phyloP scores from a whole-genome alignment of 495 filamentous ascomycete species.

The Hypoxylon trugodes region DNA sequence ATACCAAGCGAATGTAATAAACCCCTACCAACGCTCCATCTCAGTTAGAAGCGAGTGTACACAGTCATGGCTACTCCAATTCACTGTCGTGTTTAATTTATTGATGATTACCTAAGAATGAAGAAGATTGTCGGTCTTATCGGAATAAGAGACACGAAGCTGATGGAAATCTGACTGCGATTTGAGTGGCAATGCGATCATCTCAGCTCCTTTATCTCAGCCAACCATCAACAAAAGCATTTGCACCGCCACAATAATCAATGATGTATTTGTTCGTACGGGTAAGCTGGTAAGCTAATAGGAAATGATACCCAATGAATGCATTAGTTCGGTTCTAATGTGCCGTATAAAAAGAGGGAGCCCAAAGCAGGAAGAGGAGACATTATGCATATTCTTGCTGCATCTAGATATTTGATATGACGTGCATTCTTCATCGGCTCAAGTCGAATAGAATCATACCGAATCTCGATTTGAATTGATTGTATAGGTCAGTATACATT shows the following conservation, averaged over 20 bases:
- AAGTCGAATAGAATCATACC: not conserved
- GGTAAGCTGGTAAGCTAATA: not conserved
- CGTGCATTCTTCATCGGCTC: constrained; percentile 9
- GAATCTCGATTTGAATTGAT: not conserved
- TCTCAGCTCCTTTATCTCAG: not conserved
- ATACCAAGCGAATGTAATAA: constrained; percentile 2
- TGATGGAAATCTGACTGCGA: not conserved
- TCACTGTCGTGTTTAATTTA: no score
- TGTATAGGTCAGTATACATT: not conserved
- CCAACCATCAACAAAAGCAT: constrained; percentile 8
- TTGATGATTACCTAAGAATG: no score
- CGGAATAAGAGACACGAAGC: not conserved
- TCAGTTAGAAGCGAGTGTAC: no score
- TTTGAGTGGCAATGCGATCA: constrained; percentile 9
- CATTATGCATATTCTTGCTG: not conserved
- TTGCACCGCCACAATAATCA: constrained; percentile 24
- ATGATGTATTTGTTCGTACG: not conserved
- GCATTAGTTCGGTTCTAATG: not conserved
- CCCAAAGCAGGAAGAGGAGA: constrained; percentile 4
- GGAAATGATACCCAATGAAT: constrained; percentile 6
- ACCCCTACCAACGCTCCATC: no score
- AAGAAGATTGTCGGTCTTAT: no score
- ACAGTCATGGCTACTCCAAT: no score
- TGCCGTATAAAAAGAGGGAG: constrained; percentile 15
- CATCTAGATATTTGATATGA: constrained; percentile 1